Evolutionary conservation across 805 yeast genomes (phyloP).

Genomic region (Ogataea wickerhamii): DNA sequence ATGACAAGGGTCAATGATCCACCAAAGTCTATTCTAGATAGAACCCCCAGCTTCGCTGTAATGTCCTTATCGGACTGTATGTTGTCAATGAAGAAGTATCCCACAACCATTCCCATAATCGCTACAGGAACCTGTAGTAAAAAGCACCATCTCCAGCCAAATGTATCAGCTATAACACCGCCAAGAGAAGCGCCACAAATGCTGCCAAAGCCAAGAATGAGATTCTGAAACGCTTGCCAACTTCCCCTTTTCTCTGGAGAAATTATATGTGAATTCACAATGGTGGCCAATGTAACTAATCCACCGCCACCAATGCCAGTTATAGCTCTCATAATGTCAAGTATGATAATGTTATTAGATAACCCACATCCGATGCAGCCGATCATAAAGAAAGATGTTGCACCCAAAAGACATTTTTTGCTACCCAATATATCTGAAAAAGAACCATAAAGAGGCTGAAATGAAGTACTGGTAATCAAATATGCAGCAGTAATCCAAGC

Average conservation of each 20-base stretch:
- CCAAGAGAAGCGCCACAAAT: conserved; percentile 62
- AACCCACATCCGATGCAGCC: conserved; percentile 39
- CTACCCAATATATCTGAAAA: conserved; percentile 48
- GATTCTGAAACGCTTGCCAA: conserved; percentile 74
- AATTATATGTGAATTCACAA: conserved; percentile 67
- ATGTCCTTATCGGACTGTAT: conserved; percentile 30
- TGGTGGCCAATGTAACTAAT: conserved; percentile 63
- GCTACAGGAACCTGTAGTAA: conserved; percentile 46
- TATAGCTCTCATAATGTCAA: conserved; percentile 55
- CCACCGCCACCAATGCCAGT: conserved; percentile 91
- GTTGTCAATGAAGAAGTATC: conserved; percentile 34
- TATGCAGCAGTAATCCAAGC: conserved; percentile 37
- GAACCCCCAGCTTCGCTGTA: conserved; percentile 2
- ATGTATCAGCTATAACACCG: conserved; percentile 44
- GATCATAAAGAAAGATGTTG: conserved; percentile 26
- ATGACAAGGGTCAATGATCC: conserved; percentile 13
- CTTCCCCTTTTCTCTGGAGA: conserved; percentile 70
- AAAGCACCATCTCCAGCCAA: conserved; percentile 64
- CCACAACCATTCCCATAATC: conserved; percentile 35
- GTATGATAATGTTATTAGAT: conserved; percentile 36
- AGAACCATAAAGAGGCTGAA: conserved; percentile 48
- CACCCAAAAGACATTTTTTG: conserved; percentile 31
- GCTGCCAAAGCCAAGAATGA: conserved; percentile 69
- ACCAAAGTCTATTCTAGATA: conserved; percentile 11
- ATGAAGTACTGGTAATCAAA: conserved; percentile 35